Evolutionary conservation across 1,284 basidiomycete genomes (phyloP).

Genomic region (Cutaneotrichosporon cutaneum): DNA sequence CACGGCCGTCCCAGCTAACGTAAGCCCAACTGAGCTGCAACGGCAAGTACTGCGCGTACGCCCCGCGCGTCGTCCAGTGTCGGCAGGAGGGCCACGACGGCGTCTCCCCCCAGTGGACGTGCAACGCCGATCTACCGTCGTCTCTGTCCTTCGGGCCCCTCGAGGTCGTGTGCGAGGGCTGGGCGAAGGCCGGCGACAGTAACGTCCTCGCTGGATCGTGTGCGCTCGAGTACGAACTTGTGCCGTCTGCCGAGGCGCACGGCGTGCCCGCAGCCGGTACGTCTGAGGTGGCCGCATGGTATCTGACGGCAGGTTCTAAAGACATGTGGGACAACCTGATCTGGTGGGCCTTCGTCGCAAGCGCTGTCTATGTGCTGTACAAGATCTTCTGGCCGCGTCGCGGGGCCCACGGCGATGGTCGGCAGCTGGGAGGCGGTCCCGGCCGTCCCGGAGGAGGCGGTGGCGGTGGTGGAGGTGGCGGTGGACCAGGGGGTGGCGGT

Average conservation of each 20-base stretch:
- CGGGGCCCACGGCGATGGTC: not conserved
- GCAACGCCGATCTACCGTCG: conserved; percentile 83
- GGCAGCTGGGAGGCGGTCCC: not conserved
- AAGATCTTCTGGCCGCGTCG: not conserved
- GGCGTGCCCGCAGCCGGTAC: not conserved
- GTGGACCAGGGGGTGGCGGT: conserved; percentile 28
- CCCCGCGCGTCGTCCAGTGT: conserved; percentile 84
- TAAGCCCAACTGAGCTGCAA: conserved; percentile 69
- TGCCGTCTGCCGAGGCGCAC: conserved; percentile 37
- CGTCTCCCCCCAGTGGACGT: conserved; percentile 82
- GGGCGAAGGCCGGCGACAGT: conserved; percentile 71
- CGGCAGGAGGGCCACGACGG: conserved; percentile 72
- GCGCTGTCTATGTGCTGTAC: not conserved
- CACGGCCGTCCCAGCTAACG: not conserved
- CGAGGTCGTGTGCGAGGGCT: conserved; percentile 85
- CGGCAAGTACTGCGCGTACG: conserved; percentile 76
- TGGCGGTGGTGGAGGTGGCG: conserved; percentile 31
- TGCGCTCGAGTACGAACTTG: conserved; percentile 72
- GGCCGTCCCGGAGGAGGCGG: not conserved
- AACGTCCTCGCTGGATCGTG: conserved; percentile 85
- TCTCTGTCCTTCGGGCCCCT: conserved; percentile 76
- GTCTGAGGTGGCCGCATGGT: not conserved
- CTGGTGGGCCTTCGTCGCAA: not conserved
- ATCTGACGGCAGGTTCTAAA: not conserved
- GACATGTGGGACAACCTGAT: not conserved